Evolutionary conservation across 495 filamentous ascomycete species (phyloP).

Genomic region (Darksidea phi): DNA sequence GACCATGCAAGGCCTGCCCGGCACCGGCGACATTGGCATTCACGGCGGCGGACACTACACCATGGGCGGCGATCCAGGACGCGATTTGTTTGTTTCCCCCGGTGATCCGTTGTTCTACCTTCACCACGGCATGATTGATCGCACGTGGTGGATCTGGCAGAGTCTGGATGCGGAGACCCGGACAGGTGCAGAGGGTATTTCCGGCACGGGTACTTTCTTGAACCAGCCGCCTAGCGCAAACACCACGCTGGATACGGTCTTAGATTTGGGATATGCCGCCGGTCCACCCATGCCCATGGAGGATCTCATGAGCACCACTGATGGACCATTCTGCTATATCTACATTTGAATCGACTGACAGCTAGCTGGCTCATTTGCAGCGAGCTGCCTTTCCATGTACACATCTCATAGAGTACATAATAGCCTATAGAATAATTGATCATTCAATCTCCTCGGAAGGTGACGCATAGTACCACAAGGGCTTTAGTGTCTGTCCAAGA

Average conservation of each 20-base stretch:
- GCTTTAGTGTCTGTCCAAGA: too few relatives aligned
- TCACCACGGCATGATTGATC: conserved; percentile 29
- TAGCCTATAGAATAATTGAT: too few relatives aligned
- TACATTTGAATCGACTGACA: conserved; percentile 20
- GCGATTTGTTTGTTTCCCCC: conserved; percentile 29
- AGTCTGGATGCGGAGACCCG: conserved; percentile 1
- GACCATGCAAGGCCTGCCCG: conserved; percentile 28
- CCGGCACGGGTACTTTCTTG: conserved; percentile 29
- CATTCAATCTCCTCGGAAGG: too few relatives aligned
- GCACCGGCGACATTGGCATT: conserved; percentile 24
- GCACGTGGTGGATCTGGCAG: conserved; percentile 36
- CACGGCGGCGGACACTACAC: conserved; percentile 33
- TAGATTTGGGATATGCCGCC: conserved; percentile 24
- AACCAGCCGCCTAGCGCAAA: conserved; percentile 17
- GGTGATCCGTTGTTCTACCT: conserved; percentile 32
- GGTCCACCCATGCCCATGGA: conserved; percentile 10
- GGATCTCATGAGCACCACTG: conserved; percentile 32
- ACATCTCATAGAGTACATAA: background rate
- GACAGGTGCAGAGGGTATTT: conserved; percentile 18
- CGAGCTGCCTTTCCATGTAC: too few relatives aligned
- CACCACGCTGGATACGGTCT: conserved; percentile 18
- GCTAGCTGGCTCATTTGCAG: too few relatives aligned
- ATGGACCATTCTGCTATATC: conserved; percentile 34
- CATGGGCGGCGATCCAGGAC: conserved; percentile 28
- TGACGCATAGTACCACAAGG: too few relatives aligned